Conservation (phyloP, 306 rosid genomes). For the Mimosa pudica region DNA sequence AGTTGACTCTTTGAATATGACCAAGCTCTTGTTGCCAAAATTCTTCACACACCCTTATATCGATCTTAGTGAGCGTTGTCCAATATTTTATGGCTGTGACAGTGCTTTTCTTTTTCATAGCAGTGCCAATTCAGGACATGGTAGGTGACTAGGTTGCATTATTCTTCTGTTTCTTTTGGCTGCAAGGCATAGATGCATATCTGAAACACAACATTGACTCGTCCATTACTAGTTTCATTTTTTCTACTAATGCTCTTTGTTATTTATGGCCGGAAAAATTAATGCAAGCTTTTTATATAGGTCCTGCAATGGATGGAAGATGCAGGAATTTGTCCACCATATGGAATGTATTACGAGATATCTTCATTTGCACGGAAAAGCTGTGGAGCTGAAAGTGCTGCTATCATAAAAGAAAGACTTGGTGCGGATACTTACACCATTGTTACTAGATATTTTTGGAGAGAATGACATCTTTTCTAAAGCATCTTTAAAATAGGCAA, state of each 20-base stretch:
- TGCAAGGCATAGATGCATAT: not conserved
- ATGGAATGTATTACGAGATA: conserved; percentile 68
- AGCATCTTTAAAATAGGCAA: not conserved
- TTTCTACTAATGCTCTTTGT: conserved; percentile 24
- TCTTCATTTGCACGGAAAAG: conserved; percentile 64
- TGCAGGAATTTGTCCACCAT: conserved; percentile 74
- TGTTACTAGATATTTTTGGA: conserved; percentile 6
- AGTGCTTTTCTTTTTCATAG: not conserved
- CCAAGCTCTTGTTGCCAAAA: conserved; percentile 6
- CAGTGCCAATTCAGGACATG: not conserved
- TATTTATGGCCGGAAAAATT: conserved; percentile 27
- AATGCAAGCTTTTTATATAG: conserved; percentile 41
- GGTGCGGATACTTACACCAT: conserved; percentile 54
- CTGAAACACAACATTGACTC: conserved; percentile 10
- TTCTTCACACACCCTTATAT: not conserved
- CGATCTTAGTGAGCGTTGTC: conserved; percentile 18
- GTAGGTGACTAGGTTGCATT: not conserved
- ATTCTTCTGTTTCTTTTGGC: not conserved
- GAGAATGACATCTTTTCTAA: not conserved
- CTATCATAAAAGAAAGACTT: conserved; percentile 65
- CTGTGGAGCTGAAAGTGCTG: conserved; percentile 72
- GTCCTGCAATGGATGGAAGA: conserved; percentile 95
- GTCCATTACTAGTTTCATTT: conserved; percentile 19
- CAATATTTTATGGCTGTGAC: conserved; percentile 3
- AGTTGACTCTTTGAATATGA: conserved; percentile 1